A percentile compares a stretch with the other conserved stretches of the same genome.
phyloP scores from a whole-genome alignment of 2,329 filamentous ascomycete species.

The Xylaria sp. region DNA sequence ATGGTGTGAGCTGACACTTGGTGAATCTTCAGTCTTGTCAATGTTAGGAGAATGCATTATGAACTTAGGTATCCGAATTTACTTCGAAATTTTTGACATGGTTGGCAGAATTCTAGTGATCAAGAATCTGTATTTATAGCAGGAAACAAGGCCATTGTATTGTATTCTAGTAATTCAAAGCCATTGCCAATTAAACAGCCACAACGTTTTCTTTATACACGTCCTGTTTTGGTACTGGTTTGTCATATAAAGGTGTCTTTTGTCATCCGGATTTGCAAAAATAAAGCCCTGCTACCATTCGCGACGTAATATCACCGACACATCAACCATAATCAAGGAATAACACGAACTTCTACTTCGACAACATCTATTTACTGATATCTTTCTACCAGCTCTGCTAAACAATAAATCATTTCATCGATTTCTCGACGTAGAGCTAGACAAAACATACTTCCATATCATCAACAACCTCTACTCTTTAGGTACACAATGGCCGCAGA shows the following conservation, averaged over 20 bases:
- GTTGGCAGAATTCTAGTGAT: background rate
- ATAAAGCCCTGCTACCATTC: background rate
- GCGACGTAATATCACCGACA: background rate
- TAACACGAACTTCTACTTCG: background rate
- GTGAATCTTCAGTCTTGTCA: background rate
- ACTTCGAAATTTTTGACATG: too few relatives aligned
- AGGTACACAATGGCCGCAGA: background rate
- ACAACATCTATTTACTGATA: background rate
- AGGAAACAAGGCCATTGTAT: background rate
- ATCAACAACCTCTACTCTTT: background rate
- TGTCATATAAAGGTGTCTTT: background rate
- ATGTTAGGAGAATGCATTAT: background rate
- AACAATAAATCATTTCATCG: background rate
- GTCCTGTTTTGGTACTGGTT: background rate
- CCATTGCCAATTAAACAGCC: background rate
- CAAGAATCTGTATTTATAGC: background rate
- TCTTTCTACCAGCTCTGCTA: background rate
- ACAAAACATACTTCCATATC: background rate
- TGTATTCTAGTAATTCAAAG: background rate
- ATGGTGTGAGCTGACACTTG: background rate
- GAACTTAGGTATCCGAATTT: too few relatives aligned
- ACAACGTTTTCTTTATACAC: background rate
- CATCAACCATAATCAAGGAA: background rate
- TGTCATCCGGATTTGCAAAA: background rate
- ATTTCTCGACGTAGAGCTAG: too few relatives aligned